phyloP scores from a whole-genome alignment of 352 stramenopile species.

The Globisporangium nodosum region DNA sequence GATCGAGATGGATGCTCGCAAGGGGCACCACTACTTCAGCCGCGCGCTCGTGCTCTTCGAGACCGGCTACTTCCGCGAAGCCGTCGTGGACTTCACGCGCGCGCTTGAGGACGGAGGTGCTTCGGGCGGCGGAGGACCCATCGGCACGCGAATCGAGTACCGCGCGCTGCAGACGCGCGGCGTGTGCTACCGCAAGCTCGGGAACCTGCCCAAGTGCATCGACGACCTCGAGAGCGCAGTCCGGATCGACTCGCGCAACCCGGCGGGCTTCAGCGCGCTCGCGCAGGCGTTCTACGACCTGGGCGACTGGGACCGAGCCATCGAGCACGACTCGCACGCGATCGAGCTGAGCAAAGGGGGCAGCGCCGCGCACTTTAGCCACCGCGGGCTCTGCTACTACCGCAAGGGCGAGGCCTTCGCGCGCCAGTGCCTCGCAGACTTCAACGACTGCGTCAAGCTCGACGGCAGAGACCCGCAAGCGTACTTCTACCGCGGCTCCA shows the following conservation, averaged over 20 bases:
- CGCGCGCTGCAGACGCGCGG: slow-evolving; percentile 59
- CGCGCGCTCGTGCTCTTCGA: slow-evolving; percentile 67
- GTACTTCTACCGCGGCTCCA: slow-evolving; percentile 73
- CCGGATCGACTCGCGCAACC: slow-evolving; percentile 63
- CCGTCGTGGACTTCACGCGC: slow-evolving; percentile 65
- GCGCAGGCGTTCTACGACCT: slow-evolving; percentile 64
- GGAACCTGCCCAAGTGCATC: slow-evolving; percentile 58
- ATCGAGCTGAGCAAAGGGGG: slow-evolving; percentile 52
- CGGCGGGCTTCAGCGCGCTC: slow-evolving; percentile 48
- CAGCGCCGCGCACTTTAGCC: slow-evolving; percentile 55
- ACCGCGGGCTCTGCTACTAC: slow-evolving; percentile 68
- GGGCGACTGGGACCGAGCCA: slow-evolving; percentile 41
- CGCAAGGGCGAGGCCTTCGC: slow-evolving; percentile 47
- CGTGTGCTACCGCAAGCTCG: slow-evolving; percentile 58
- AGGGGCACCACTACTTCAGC: slow-evolving; percentile 73
- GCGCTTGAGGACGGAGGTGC: slow-evolving; percentile 52
- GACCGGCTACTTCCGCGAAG: slow-evolving; percentile 53
- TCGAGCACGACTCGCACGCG: slow-evolving; percentile 52
- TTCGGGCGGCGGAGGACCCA: slow-evolving; percentile 10
- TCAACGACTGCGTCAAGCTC: slow-evolving; percentile 69
- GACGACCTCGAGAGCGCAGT: slow-evolving; percentile 67
- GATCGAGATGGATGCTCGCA: slow-evolving; percentile 68
- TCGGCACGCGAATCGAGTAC: slow-evolving; percentile 59
- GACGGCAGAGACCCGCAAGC: slow-evolving; percentile 66
- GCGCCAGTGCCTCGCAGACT: slow-evolving; percentile 56